Evolutionary conservation across 2,329 filamentous ascomycete species (phyloP).

Genomic region (Sclerotinia subarctica): DNA sequence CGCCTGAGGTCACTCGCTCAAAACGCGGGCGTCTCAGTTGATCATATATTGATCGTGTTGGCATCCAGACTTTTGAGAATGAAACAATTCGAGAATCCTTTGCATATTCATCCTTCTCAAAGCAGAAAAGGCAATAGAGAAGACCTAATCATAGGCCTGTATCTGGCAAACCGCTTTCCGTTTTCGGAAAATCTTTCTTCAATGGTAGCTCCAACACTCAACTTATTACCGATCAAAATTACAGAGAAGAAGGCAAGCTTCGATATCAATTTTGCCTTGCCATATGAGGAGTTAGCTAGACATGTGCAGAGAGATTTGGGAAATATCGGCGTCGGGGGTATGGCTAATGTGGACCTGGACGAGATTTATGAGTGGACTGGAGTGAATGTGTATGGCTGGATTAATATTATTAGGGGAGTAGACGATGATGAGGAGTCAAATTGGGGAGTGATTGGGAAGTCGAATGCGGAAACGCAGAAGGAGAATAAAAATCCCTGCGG

Average conservation of each 20-base stretch:
- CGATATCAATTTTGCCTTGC: no score
- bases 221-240: constrained; percentile 71
- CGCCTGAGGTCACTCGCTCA: constrained; percentile 45
- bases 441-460: constrained; percentile 12
- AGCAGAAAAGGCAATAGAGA: constrained; percentile 19
- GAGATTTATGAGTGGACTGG: constrained; percentile 76
- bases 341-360: constrained; percentile 60
- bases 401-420: constrained; percentile 67
- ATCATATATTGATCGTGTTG: constrained; percentile 67
- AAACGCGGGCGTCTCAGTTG: constrained; percentile 59
- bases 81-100: not conserved
- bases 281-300: constrained; percentile 46
- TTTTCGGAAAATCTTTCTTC: constrained; percentile 48
- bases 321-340: constrained; percentile 53
- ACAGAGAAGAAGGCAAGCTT: constrained; percentile 12
- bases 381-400: constrained; percentile 64
- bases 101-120: no score
- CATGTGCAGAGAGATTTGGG: constrained; percentile 67
- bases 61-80: constrained; percentile 51
- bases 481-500: not conserved
- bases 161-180: constrained; percentile 72
- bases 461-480: not conserved
- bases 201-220: constrained; percentile 68
- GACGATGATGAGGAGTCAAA: constrained; percentile 19
- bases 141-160: constrained; percentile 69